Conservation (phyloP, 2,329 filamentous ascomycete species). For the Grosmannia huntii region DNA sequence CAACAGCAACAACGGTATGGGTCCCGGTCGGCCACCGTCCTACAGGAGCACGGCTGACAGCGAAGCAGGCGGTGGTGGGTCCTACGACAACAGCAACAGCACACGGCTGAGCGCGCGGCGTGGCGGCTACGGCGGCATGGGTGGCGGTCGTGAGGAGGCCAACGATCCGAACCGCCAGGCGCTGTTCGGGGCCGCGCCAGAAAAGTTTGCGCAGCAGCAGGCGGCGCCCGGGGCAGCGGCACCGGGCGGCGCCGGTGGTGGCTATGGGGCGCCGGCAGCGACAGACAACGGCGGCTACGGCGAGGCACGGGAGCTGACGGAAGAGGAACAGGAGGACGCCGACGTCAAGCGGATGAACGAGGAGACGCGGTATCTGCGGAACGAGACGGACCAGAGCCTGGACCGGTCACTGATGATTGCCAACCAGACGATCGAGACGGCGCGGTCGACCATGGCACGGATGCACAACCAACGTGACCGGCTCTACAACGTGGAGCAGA, state of each 20-base stretch:
- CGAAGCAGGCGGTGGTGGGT: conserved; percentile 8
- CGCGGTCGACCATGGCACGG: conserved; percentile 57
- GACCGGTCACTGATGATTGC: conserved; percentile 57
- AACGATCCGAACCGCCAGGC: conserved; percentile 46
- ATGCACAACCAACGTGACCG: conserved; percentile 70
- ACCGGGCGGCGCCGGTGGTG: not conserved
- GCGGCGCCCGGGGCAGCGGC: conserved; percentile 36
- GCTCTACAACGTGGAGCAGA: conserved; percentile 70
- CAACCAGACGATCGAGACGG: conserved; percentile 56
- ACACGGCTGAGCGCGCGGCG: conserved; percentile 21
- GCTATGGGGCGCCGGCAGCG: not conserved
- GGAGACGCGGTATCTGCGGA: conserved; percentile 63
- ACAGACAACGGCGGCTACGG: conserved; percentile 37
- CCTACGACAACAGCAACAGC: conserved; percentile 14
- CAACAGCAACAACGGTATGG: conserved; percentile 13
- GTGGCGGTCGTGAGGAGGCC: conserved; percentile 23
- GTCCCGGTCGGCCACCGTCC: conserved; percentile 8
- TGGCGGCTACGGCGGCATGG: conserved; percentile 50
- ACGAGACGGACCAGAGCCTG: conserved; percentile 44
- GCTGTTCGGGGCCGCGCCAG: conserved; percentile 44
- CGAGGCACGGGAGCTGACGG: conserved; percentile 65
- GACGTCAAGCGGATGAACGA: conserved; percentile 61
- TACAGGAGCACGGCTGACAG: conserved; percentile 11
- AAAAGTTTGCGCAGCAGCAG: conserved; percentile 30
- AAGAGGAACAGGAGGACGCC: conserved; percentile 62